phyloP scores from a whole-genome alignment of 2,329 filamentous ascomycete species.

The Ascomycota sp. region DNA sequence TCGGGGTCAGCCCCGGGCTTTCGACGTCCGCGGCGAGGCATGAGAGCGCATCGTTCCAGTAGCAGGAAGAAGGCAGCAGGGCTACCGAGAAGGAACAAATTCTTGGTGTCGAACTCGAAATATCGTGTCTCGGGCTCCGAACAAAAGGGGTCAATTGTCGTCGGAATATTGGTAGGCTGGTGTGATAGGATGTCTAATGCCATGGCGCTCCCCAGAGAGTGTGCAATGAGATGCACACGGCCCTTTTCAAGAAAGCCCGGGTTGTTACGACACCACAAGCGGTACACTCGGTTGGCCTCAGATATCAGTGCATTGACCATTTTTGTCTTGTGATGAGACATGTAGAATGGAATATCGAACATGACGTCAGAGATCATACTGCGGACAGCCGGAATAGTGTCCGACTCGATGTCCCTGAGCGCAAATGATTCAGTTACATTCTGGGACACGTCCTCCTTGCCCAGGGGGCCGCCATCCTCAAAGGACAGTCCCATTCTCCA shows the following conservation, averaged over 20 bases:
- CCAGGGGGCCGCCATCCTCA: conserved; percentile 52
- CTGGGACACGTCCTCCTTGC: conserved; percentile 28
- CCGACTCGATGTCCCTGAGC: conserved; percentile 79
- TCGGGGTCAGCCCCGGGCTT: conserved; percentile 55
- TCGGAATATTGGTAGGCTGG: conserved; percentile 56
- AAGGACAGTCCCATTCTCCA: conserved; percentile 82
- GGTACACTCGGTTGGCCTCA: conserved; percentile 91
- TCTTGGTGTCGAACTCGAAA: conserved; percentile 84
- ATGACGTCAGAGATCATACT: conserved; percentile 93
- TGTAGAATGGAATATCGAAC: conserved; percentile 95
- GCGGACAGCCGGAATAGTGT: conserved; percentile 77
- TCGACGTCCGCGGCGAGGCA: conserved; percentile 53
- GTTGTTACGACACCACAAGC: conserved; percentile 87
- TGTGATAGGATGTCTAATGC: conserved; percentile 75
- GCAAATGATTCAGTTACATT: conserved; percentile 37
- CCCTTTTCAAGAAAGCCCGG: conserved; percentile 64
- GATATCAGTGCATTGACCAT: conserved; percentile 79
- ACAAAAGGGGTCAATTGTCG: conserved; percentile 17
- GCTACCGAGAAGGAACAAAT: conserved; percentile 76
- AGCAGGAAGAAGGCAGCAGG: conserved; percentile 85
- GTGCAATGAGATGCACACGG: conserved; percentile 77
- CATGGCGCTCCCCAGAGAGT: conserved; percentile 90
- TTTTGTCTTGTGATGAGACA: conserved; percentile 86
- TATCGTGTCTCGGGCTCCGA: conserved; percentile 28
- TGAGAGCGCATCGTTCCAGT: conserved; percentile 50